phyloP scores from a whole-genome alignment of 192 early-diverging fungal genomes.

The Funneliformis geosporum region DNA sequence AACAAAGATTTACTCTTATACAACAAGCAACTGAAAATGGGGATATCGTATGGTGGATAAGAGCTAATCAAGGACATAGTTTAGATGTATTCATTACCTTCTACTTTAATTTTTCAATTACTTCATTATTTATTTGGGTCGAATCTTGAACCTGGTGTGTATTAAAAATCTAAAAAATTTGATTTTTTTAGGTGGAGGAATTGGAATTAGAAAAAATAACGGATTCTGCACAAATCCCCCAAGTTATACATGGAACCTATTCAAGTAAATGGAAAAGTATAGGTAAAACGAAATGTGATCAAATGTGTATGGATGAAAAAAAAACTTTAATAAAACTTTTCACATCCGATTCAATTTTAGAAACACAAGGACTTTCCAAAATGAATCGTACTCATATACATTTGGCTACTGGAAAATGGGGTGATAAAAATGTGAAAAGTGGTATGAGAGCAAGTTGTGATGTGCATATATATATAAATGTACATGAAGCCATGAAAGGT shows the following conservation, averaged over 20 bases:
- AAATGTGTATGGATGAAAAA: too few relatives aligned
- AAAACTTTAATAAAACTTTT: neutral
- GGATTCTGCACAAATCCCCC: conserved; percentile 46
- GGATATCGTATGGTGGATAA: conserved; percentile 57
- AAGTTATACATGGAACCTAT: conserved; percentile 74
- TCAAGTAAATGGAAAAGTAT: conserved; percentile 54
- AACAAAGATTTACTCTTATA: conserved; percentile 76
- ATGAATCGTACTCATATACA: conserved; percentile 94
- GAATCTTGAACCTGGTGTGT: neutral
- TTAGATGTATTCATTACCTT: conserved; percentile 39
- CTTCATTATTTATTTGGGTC: too few relatives aligned
- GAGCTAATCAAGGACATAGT: conserved; percentile 89
- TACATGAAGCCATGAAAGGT: conserved; percentile 66
- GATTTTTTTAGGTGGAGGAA: conserved; percentile 40
- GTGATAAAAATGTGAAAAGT: conserved; percentile 70
- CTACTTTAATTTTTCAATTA: neutral
- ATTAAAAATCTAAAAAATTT: neutral
- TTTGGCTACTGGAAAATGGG: conserved; percentile 71
- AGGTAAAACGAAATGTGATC: conserved; percentile 34
- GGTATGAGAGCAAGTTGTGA: conserved; percentile 71
- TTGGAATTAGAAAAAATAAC: conserved; percentile 52
- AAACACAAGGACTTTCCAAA: conserved; percentile 59
- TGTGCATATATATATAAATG: conserved; percentile 83
- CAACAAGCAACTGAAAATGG: conserved; percentile 31
- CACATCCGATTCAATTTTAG: neutral